These are phyloP conservation scores for Pezicula radicicola DNA, from an alignment of 2,329 filamentous ascomycete genomes.

Conservation along the genomic window DNA sequence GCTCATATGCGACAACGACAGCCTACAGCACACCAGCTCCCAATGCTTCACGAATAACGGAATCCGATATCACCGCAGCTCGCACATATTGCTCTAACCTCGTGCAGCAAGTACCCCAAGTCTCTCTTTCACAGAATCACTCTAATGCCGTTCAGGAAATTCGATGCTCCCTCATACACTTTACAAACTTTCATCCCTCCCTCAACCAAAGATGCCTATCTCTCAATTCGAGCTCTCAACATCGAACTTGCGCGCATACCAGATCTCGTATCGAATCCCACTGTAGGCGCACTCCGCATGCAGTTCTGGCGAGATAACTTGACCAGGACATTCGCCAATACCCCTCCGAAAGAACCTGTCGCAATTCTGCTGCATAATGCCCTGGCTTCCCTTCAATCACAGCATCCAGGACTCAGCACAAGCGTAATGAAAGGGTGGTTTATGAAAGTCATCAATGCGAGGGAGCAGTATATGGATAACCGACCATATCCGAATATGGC, in stretches of 20 bases:
- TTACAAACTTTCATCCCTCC: conserved; percentile 81
- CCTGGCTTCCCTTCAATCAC: conserved; percentile 56
- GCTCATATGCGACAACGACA: conserved; percentile 26
- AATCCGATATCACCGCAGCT: conserved; percentile 28
- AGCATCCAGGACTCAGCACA: conserved; percentile 34
- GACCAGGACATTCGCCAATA: conserved; percentile 70
- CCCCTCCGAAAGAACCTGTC: conserved; percentile 86
- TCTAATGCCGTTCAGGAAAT: conserved; percentile 55
- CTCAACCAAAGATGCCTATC: conserved; percentile 75
- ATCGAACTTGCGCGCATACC: conserved; percentile 87
- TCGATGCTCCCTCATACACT: conserved; percentile 85
- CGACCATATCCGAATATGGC: conserved; percentile 73
- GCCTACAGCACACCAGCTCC: conserved; percentile 27
- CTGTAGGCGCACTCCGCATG: conserved; percentile 82
- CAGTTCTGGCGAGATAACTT: conserved; percentile 94
- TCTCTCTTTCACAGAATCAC: not conserved
- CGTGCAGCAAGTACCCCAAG: conserved; percentile 23
- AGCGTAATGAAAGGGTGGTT: conserved; percentile 66
- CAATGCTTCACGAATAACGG: conserved; percentile 25
- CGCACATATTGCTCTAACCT: conserved; percentile 30
- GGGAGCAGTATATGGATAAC: conserved; percentile 81
- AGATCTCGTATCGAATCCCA: conserved; percentile 84
- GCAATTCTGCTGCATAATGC: conserved; percentile 78
- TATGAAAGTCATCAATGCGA: conserved; percentile 72
- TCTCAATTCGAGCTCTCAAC: conserved; percentile 89